phyloP scores from a whole-genome alignment of 2,329 filamentous ascomycete species.

The Hirsutella thompsonii region DNA sequence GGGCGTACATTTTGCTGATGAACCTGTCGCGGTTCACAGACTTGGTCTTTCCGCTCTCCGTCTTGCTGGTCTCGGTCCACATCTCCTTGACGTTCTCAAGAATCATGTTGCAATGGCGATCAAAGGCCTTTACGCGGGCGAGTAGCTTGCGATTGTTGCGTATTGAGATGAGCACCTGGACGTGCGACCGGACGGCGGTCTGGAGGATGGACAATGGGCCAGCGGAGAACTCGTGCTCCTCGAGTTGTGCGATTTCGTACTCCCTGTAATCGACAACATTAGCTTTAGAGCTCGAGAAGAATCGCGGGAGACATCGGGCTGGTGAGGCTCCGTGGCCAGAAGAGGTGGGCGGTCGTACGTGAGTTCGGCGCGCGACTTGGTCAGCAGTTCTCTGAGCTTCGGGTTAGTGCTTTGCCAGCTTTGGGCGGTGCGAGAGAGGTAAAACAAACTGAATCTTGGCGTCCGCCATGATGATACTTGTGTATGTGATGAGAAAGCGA shows the following conservation, averaged over 20 bases:
- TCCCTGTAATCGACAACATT: constrained; percentile 43
- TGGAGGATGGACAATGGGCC: constrained; percentile 75
- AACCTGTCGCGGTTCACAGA: constrained; percentile 92
- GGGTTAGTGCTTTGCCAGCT: not conserved
- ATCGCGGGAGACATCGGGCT: no score
- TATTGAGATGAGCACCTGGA: constrained; percentile 92
- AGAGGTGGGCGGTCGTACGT: constrained; percentile 50
- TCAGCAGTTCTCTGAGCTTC: constrained; percentile 61
- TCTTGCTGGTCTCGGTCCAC: constrained; percentile 77
- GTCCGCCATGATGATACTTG: constrained; percentile 40
- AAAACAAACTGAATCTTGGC: constrained; percentile 56
- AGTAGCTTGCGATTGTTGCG: constrained; percentile 98
- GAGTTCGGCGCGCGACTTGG: constrained; percentile 79
- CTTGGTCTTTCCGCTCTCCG: constrained; percentile 67
- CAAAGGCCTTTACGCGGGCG: constrained; percentile 94
- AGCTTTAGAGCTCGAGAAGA: no score
- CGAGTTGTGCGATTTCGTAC: constrained; percentile 71
- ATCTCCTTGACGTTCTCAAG: constrained; percentile 91
- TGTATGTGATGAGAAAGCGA: not conserved
- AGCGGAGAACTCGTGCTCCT: constrained; percentile 42
- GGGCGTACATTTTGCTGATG: constrained; percentile 84
- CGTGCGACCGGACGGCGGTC: constrained; percentile 88
- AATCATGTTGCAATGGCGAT: constrained; percentile 98
- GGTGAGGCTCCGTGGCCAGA: no score
- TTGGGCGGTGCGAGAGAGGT: not conserved